Percentiles rank a stretch among this genome's conserved stretches.
Evolutionary conservation across 345 rosid species (phyloP).

Genomic region (Eucalyptus leucophloia): DNA sequence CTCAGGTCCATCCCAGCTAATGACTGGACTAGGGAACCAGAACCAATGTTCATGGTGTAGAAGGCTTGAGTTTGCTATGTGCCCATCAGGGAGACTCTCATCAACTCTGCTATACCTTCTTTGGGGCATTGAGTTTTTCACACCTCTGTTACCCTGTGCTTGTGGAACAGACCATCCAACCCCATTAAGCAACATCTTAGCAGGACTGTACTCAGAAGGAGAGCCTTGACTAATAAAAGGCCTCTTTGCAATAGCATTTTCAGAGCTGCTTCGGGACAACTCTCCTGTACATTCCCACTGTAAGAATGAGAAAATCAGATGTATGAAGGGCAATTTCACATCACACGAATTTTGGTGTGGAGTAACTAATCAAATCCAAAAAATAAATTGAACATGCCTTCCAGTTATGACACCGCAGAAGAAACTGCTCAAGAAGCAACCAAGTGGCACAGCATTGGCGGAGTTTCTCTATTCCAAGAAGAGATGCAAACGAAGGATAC

Average conservation of each 20-base stretch:
- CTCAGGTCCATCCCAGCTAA: constrained; percentile 81
- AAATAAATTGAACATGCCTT: constrained; percentile 39
- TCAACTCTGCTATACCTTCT: constrained; percentile 19
- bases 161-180: constrained; percentile 76
- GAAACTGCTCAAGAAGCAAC: constrained; percentile 95
- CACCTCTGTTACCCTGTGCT: constrained; percentile 46
- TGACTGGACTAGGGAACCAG: constrained; percentile 89
- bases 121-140: constrained; percentile 38
- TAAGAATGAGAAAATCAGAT: constrained; percentile 24
- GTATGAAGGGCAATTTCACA: background rate
- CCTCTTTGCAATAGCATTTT: constrained; percentile 25
- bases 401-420: constrained; percentile 76
- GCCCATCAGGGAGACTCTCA: constrained; percentile 16
- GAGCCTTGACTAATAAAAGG: constrained; percentile 24
- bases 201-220: constrained; percentile 54
- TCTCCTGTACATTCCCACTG: constrained; percentile 93
- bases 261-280: constrained; percentile 45
- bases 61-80: constrained; percentile 26
- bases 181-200: constrained; percentile 72
- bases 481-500: constrained; percentile 82
- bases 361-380: background rate
- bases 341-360: background rate
- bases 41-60: constrained; percentile 69
- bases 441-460: constrained; percentile 90
- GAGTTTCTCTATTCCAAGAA: constrained; percentile 92